Evolutionary conservation across 371 early-diverging fungal genomes (phyloP).

Genomic region (Mucor saturninus): DNA sequence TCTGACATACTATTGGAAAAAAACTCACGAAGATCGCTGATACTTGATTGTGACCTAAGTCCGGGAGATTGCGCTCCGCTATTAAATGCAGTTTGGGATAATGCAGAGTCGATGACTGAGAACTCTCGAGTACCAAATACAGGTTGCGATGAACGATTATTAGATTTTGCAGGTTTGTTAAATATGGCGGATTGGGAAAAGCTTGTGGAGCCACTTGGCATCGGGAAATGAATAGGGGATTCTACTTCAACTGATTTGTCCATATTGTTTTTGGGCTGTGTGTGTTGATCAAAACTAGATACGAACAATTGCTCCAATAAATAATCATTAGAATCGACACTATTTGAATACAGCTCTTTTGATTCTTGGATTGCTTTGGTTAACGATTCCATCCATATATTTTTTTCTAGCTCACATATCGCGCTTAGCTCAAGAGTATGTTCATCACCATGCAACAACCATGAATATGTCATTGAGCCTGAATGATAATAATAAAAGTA

Average conservation of each 20-base stretch:
- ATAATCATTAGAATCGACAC: slow-evolving; percentile 17
- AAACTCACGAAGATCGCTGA: slow-evolving; percentile 23
- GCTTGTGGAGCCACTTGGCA: slow-evolving; percentile 23
- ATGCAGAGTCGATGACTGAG: neutral
- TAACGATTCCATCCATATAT: slow-evolving; percentile 25
- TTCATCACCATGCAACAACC: slow-evolving; percentile 19
- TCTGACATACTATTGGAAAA: slow-evolving; percentile 21
- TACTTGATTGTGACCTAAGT: slow-evolving; percentile 23
- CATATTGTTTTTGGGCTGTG: neutral
- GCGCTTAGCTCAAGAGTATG: slow-evolving; percentile 25
- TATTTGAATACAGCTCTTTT: slow-evolving; percentile 19
- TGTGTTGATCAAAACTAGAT: slow-evolving; percentile 30
- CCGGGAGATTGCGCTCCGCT: slow-evolving; percentile 15
- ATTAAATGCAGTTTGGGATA: neutral
- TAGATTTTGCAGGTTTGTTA: slow-evolving; percentile 11
- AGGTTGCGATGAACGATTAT: slow-evolving; percentile 21
- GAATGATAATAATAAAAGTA: neutral
- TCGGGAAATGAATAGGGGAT: slow-evolving; percentile 15
- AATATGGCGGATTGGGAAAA: slow-evolving; percentile 30
- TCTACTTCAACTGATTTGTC: slow-evolving; percentile 6
- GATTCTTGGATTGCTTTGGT: slow-evolving; percentile 20
- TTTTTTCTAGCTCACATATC: slow-evolving; percentile 25
- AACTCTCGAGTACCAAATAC: slow-evolving; percentile 12
- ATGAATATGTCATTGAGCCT: slow-evolving; percentile 23
- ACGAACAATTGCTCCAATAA: slow-evolving; percentile 30